Conservation (phyloP, 768 basidiomycete genomes). For the Basidioascus undulatus region DNA sequence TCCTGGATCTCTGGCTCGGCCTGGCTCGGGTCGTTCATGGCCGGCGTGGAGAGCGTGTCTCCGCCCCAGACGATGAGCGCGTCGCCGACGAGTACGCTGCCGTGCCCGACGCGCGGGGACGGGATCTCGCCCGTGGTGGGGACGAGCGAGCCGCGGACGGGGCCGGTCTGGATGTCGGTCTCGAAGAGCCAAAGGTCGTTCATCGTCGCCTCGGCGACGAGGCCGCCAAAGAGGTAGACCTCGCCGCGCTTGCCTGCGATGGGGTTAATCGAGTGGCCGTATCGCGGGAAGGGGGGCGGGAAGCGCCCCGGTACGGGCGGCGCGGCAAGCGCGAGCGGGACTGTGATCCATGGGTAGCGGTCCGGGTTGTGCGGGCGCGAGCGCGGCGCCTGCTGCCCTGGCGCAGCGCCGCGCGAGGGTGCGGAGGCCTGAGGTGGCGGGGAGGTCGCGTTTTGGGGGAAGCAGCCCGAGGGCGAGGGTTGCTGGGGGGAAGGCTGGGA, state of each 20-base stretch:
- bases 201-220: slow-evolving; percentile 65
- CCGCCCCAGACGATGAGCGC: slow-evolving; percentile 97
- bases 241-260: slow-evolving; percentile 48
- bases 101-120: slow-evolving; percentile 80
- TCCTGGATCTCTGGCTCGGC: slow-evolving; percentile 50
- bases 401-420: no score
- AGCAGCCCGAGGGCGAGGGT: no score
- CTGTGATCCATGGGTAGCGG: no score
- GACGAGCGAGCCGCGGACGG: slow-evolving; percentile 33
- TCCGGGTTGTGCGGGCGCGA: no score
- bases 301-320: no score
- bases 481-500: no score
- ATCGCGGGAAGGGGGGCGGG: slow-evolving; percentile 80
- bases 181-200: slow-evolving; percentile 80
- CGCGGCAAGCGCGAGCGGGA: no score
- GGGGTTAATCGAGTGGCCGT: slow-evolving; percentile 76
- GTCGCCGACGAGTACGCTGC: slow-evolving; percentile 80
- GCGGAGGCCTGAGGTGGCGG: no score
- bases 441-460: no score
- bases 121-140: slow-evolving; percentile 78
- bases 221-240: slow-evolving; percentile 87
- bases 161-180: slow-evolving; percentile 1
- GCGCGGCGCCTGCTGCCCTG: no score
- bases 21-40: slow-evolving; percentile 29
- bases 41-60: no score